phyloP scores from a whole-genome alignment of 257 asterid species.

The Salvia rosmarinus region DNA sequence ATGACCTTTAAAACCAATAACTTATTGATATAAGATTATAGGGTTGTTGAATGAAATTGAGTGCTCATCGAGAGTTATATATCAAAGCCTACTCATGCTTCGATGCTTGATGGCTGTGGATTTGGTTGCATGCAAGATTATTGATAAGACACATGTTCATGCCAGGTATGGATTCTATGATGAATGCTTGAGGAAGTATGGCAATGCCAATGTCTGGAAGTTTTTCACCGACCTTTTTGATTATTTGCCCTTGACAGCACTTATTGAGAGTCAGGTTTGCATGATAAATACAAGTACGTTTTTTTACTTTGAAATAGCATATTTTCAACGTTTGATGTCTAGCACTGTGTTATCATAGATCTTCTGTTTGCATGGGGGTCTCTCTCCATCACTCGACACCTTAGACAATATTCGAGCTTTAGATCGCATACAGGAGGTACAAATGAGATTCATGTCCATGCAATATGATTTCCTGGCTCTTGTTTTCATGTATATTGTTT shows the following conservation, averaged over 20 bases:
- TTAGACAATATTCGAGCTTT: slow-evolving; percentile 89
- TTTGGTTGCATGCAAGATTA: slow-evolving; percentile 24
- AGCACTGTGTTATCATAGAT: slow-evolving; percentile 49
- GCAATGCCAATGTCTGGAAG: slow-evolving; percentile 99
- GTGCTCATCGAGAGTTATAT: not conserved
- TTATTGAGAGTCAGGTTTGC: slow-evolving; percentile 97
- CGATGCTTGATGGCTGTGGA: slow-evolving; percentile 1
- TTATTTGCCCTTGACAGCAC: slow-evolving; percentile 97
- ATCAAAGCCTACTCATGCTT: slow-evolving; percentile 32
- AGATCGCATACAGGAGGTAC: slow-evolving; percentile 98
- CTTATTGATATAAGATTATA: slow-evolving; percentile 9
- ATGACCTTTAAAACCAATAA: slow-evolving; percentile 14
- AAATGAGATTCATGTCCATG: not conserved
- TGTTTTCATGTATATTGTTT: too few species aligned
- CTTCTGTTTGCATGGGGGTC: slow-evolving; percentile 99
- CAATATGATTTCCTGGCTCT: slow-evolving; percentile 3
- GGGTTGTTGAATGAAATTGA: slow-evolving; percentile 7
- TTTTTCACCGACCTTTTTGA: slow-evolving; percentile 96
- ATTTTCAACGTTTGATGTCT: slow-evolving; percentile 31
- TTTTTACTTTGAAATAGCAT: slow-evolving; percentile 23
- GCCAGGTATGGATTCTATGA: slow-evolving; percentile 94
- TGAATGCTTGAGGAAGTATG: slow-evolving; percentile 99
- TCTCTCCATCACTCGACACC: slow-evolving; percentile 97
- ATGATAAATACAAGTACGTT: slow-evolving; percentile 12
- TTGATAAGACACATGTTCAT: slow-evolving; percentile 38